Percentiles rank a stretch among this genome's conserved stretches.
These are phyloP conservation scores for Malassezia yamatoensis DNA, from an alignment of 1,284 basidiomycete genomes.

Conservation along the genomic window DNA sequence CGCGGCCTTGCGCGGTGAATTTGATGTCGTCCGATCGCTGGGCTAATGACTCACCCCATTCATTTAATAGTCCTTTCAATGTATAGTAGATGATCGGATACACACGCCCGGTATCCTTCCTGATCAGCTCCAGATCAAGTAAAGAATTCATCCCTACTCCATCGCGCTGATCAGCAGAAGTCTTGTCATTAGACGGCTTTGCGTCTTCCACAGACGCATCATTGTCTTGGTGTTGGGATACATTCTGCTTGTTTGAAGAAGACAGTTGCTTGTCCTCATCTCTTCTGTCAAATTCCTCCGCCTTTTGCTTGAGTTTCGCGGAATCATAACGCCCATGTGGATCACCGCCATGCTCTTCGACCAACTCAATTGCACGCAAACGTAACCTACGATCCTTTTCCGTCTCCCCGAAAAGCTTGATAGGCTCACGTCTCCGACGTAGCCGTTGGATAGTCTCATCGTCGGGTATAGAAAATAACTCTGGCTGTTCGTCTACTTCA, in stretches of 20 bases:
- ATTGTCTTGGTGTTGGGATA: not conserved
- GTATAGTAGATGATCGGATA: conserved; percentile 97
- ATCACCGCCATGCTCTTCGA: conserved; percentile 51
- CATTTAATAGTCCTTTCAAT: conserved; percentile 73
- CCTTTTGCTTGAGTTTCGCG: conserved; percentile 70
- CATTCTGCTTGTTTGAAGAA: conserved; percentile 49
- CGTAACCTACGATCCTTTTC: conserved; percentile 85
- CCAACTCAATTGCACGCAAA: conserved; percentile 80
- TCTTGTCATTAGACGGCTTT: not conserved
- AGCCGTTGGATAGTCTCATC: conserved; percentile 82
- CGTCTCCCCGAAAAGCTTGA: conserved; percentile 84
- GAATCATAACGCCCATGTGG: conserved; percentile 60
- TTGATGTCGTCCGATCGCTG: conserved; percentile 70
- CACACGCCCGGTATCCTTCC: conserved; percentile 85
- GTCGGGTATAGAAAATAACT: conserved; percentile 76
- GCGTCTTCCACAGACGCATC: conserved; percentile 15
- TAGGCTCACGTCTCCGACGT: conserved; percentile 81
- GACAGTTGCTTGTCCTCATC: conserved; percentile 18
- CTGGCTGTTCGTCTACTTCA: conserved; percentile 1
- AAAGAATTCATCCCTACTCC: conserved; percentile 41
- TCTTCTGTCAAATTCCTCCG: conserved; percentile 58
- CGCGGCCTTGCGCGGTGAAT: conserved; percentile 76
- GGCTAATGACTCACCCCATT: conserved; percentile 91
- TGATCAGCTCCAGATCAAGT: conserved; percentile 60
- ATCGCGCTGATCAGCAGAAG: conserved; percentile 17